Conservation (phyloP, 2,329 filamentous ascomycete species). For the Pseudodiploospora longispora region DNA sequence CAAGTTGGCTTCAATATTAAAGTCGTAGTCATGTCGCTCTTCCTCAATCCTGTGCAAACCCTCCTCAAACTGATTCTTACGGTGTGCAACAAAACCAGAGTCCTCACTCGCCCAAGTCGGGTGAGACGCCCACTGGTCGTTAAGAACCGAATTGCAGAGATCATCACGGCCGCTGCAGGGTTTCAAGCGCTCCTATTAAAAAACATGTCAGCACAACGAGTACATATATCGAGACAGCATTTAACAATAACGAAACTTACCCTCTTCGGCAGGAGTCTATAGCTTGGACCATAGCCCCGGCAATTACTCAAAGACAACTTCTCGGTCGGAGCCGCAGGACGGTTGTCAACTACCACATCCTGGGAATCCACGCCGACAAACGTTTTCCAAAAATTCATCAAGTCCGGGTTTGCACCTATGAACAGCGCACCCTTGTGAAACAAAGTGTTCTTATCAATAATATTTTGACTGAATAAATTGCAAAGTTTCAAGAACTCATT, state of each 20-base stretch:
- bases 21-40: slow-evolving; percentile 96
- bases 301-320: slow-evolving; percentile 93
- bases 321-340: slow-evolving; percentile 64
- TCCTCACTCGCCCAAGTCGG: slow-evolving; percentile 98
- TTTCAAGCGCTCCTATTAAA: slow-evolving; percentile 66
- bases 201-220: slow-evolving; percentile 10
- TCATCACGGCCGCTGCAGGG: slow-evolving; percentile 91
- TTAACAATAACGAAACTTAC: slow-evolving; percentile 28
- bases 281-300: slow-evolving; percentile 90
- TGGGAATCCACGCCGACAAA: slow-evolving; percentile 73
- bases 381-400: slow-evolving; percentile 80
- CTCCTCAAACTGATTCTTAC: slow-evolving; percentile 94
- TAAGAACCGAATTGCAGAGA: slow-evolving; percentile 85
- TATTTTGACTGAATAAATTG: slow-evolving; percentile 87
- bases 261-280: slow-evolving; percentile 81
- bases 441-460: slow-evolving; percentile 79
- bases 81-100: slow-evolving; percentile 92
- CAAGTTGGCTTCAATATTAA: slow-evolving; percentile 90
- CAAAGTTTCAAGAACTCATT: slow-evolving; percentile 95
- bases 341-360: slow-evolving; percentile 72
- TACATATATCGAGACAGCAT: background rate
- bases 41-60: slow-evolving; percentile 93
- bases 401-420: slow-evolving; percentile 78
- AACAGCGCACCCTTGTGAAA: slow-evolving; percentile 78
- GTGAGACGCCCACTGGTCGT: slow-evolving; percentile 97